These are phyloP conservation scores for Pseudogymnoascus destructans DNA, from an alignment of 2,329 filamentous ascomycete species.

Conservation along the genomic window DNA sequence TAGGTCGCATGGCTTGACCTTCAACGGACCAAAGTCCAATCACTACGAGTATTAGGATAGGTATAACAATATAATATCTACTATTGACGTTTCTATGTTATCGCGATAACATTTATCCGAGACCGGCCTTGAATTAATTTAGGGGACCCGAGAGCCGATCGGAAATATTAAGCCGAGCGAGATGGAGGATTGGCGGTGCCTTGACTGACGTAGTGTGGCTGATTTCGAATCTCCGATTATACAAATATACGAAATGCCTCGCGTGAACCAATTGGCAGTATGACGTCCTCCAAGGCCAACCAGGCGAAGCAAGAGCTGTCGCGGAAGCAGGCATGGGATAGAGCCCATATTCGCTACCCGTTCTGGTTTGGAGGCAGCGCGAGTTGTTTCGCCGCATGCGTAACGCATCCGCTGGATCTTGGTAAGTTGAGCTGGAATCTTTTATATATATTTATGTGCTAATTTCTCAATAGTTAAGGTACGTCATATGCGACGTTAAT, in stretches of 20 bases:
- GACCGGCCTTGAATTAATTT: not conserved
- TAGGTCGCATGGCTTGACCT: slow-evolving; percentile 18
- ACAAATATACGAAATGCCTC: slow-evolving; percentile 19
- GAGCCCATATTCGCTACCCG: slow-evolving; percentile 41
- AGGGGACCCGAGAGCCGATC: slow-evolving; percentile 7
- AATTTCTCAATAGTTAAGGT: slow-evolving; percentile 15
- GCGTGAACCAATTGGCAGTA: slow-evolving; percentile 16
- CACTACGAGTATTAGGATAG: not conserved
- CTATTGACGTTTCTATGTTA: not conserved
- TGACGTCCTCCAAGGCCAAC: slow-evolving; percentile 18
- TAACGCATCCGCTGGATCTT: slow-evolving; percentile 88
- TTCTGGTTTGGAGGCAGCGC: slow-evolving; percentile 97
- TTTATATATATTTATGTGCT: slow-evolving; percentile 13
- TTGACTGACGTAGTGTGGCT: slow-evolving; percentile 5
- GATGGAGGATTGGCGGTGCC: not conserved
- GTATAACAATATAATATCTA: not conserved
- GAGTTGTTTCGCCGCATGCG: slow-evolving; percentile 77
- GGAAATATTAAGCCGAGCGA: not conserved
- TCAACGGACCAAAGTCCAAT: not conserved
- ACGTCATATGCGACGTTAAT: not conserved
- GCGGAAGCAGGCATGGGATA: slow-evolving; percentile 19
- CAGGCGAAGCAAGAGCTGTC: slow-evolving; percentile 15
- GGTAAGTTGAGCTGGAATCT: slow-evolving; percentile 41
- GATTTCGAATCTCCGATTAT: slow-evolving; percentile 4
- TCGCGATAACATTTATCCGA: not conserved